Evolutionary conservation across 2,329 filamentous ascomycete genomes (phyloP).

Genomic region (Arthrobotrys iridis): DNA sequence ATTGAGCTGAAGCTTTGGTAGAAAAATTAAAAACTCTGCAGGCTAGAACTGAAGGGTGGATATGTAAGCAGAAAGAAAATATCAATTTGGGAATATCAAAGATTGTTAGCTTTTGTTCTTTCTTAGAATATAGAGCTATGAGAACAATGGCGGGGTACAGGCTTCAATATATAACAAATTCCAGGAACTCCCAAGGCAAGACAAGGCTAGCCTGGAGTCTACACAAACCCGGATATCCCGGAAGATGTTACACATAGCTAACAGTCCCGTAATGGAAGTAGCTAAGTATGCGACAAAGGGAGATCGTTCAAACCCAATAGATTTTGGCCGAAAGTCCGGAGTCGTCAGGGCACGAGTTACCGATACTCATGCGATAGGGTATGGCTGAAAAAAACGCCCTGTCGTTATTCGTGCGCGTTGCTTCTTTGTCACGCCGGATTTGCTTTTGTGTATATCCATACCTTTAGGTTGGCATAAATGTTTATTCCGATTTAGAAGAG

Average conservation of each 20-base stretch:
- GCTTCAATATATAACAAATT: slow-evolving; percentile 6
- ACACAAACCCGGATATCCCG: not conserved
- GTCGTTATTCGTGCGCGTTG: not conserved
- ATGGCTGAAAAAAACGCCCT: not conserved
- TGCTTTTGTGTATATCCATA: not conserved
- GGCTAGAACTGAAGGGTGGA: not conserved
- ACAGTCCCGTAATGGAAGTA: not conserved
- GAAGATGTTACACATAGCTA: not conserved
- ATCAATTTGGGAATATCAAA: not conserved
- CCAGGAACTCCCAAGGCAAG: not conserved
- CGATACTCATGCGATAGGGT: slow-evolving; percentile 19
- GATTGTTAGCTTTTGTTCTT: not conserved
- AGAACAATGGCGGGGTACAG: slow-evolving; percentile 1
- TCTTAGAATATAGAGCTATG: not conserved
- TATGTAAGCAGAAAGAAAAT: not conserved
- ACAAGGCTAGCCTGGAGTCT: not conserved
- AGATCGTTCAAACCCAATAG: not conserved
- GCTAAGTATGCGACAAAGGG: not conserved
- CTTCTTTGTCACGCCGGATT: slow-evolving; percentile 15
- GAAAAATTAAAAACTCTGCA: too few species aligned
- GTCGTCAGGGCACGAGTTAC: not conserved
- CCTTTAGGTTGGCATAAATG: not conserved
- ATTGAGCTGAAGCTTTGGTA: not conserved
- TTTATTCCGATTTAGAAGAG: not conserved
- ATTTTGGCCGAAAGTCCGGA: not conserved